Percentiles rank a stretch among this genome's conserved stretches.
These are phyloP conservation scores for Colletotrichum melonis DNA, from an alignment of 2,329 filamentous ascomycete species.

Conservation along the genomic window DNA sequence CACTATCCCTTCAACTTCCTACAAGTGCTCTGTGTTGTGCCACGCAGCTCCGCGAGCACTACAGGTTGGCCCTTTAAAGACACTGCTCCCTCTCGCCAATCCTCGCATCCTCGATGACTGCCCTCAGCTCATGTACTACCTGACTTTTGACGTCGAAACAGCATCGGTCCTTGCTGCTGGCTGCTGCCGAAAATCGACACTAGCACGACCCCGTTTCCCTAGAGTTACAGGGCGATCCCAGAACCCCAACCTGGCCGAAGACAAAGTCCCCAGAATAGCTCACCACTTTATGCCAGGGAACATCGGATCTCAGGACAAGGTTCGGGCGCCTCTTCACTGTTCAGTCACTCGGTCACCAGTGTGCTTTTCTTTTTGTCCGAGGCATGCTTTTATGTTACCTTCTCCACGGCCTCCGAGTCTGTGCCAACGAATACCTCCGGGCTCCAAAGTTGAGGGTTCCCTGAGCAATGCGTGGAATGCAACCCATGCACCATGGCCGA, in stretches of 20 bases:
- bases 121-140: neutral
- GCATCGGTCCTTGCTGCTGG: conserved; percentile 18
- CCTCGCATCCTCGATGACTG: neutral
- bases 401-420: neutral
- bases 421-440: conserved; percentile 8
- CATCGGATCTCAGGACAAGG: neutral
- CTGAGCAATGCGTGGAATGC: conserved; percentile 7
- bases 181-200: conserved; percentile 27
- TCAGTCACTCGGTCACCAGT: neutral
- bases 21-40: neutral
- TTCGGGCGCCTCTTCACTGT: neutral
- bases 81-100: neutral
- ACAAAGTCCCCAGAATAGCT: conserved; percentile 17
- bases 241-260: conserved; percentile 11
- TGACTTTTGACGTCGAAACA: neutral
- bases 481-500: neutral
- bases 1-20: neutral
- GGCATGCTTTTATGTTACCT: neutral
- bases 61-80: neutral
- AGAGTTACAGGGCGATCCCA: conserved; percentile 21
- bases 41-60: neutral
- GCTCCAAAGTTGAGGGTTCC: conserved; percentile 1
- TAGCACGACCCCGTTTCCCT: conserved; percentile 9
- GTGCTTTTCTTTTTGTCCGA: neutral
- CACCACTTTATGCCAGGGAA: conserved; percentile 16